Conservation (phyloP, 192 early-diverging fungal species). For the Piromyces finnis region DNA sequence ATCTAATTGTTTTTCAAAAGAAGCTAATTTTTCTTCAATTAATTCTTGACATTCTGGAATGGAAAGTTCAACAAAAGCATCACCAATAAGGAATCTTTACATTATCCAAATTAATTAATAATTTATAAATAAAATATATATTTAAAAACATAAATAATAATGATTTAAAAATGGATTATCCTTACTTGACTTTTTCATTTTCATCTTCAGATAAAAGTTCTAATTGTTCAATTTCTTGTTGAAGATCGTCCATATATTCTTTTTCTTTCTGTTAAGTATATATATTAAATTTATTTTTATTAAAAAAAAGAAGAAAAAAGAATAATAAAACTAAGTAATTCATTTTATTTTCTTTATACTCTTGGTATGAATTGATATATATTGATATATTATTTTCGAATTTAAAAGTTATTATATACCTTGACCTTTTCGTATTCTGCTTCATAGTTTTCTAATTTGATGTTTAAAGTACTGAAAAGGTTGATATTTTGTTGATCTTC, state of each 20-base stretch:
- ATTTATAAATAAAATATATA: no score
- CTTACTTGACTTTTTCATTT: conserved; percentile 60
- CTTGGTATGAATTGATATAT: background rate
- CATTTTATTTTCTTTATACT: no score
- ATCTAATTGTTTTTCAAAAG: conserved; percentile 39
- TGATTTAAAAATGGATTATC: no score
- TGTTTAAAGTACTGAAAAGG: conserved; percentile 72
- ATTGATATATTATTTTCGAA: background rate
- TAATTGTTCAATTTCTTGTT: conserved; percentile 39
- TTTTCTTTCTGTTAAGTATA: conserved; percentile 41
- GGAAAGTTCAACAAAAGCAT: conserved; percentile 61
- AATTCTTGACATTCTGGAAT: conserved; percentile 55
- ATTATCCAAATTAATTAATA: no score
- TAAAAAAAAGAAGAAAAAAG: no score
- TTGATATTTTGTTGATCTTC: conserved; percentile 95
- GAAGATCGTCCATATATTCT: conserved; percentile 89
- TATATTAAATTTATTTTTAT: background rate
- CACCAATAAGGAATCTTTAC: conserved; percentile 63
- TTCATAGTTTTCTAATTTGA: conserved; percentile 54
- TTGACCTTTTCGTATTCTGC: conserved; percentile 63
- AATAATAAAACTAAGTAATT: no score
- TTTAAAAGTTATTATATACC: conserved; percentile 16
- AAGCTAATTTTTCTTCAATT: conserved; percentile 40
- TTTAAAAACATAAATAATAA: no score
- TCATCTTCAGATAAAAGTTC: conserved; percentile 90